Percentiles rank a stretch among this genome's conserved stretches.
Evolutionary conservation across 495 filamentous ascomycete species (phyloP).

Genomic region (Hapsidospora chrysogenum): DNA sequence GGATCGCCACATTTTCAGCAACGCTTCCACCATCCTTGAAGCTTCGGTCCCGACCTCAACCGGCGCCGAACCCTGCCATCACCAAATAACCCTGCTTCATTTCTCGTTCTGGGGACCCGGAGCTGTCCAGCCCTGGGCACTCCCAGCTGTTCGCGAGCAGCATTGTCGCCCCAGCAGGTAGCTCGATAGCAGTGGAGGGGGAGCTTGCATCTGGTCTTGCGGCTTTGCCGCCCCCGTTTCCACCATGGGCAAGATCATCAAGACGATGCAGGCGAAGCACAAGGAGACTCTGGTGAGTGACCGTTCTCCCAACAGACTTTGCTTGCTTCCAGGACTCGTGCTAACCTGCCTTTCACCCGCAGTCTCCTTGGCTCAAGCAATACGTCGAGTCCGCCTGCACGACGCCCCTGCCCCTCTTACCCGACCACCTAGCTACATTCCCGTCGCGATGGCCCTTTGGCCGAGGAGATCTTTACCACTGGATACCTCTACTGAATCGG

Average conservation of each 20-base stretch:
- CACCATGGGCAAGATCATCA: conserved; percentile 93
- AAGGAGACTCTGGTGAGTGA: conserved; percentile 70
- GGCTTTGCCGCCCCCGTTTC: conserved; percentile 34
- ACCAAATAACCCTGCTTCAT: no score
- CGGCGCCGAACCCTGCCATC: no score
- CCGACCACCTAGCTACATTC: conserved; percentile 59
- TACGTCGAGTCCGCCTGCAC: conserved; percentile 54
- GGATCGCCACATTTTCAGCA: no score
- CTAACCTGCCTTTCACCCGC: conserved; percentile 10
- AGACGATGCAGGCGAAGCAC: conserved; percentile 81
- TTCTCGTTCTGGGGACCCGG: no score
- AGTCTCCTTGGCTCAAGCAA: conserved; percentile 76
- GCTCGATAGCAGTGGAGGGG: conserved; percentile 26
- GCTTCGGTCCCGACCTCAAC: no score
- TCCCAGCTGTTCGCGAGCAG: not conserved
- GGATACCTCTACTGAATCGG: conserved; percentile 87
- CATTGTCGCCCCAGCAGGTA: conserved; percentile 2
- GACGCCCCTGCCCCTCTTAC: conserved; percentile 59
- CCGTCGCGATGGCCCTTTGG: conserved; percentile 87
- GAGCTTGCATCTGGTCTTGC: conserved; percentile 22
- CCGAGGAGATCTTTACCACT: conserved; percentile 95
- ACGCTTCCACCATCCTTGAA: no score
- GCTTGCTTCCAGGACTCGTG: conserved; percentile 13
- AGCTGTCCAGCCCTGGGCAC: not conserved
- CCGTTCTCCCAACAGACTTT: conserved; percentile 10